phyloP scores from a whole-genome alignment of 192 early-diverging fungal genomes.

The Coemansia sp. region DNA sequence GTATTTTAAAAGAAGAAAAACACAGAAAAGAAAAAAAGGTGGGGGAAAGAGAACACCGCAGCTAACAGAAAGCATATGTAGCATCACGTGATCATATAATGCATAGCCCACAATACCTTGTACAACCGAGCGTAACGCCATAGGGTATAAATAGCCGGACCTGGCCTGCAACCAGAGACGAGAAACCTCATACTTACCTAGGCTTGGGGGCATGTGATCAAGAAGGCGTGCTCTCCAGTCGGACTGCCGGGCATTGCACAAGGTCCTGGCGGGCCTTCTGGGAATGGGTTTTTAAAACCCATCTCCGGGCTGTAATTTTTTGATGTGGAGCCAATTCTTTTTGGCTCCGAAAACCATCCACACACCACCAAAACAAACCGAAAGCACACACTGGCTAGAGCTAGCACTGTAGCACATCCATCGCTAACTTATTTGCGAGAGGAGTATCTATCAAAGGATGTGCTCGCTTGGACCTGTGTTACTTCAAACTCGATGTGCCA shows the following conservation, averaged over 20 bases:
- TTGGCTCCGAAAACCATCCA: conserved; percentile 34
- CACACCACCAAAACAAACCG: background rate
- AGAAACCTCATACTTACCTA: conserved; percentile 42
- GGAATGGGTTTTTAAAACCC: conserved; percentile 36
- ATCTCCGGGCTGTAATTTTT: conserved; percentile 44
- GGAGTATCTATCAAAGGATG: too few species aligned
- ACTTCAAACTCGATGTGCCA: too few species aligned
- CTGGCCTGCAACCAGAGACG: conserved; percentile 7
- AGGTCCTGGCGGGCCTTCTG: conserved; percentile 35
- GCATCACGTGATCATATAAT: background rate
- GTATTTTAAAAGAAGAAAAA: background rate
- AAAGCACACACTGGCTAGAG: too few species aligned
- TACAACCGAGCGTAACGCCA: background rate
- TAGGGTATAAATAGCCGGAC: conserved; percentile 11
- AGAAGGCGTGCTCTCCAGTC: conserved; percentile 23
- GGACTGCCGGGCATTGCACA: conserved; percentile 45
- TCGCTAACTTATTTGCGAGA: too few species aligned
- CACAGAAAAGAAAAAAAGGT: background rate
- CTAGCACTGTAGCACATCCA: too few species aligned
- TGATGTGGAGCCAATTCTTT: conserved; percentile 38
- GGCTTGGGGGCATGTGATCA: conserved; percentile 27
- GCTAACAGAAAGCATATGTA: background rate
- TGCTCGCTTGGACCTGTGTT: too few species aligned
- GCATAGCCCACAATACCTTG: background rate
- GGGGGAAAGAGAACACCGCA: background rate